Percentiles rank a stretch among this genome's conserved stretches.
Conservation (phyloP, 2,329 filamentous ascomycete genomes). For the Achaetomium macrosporum region DNA sequence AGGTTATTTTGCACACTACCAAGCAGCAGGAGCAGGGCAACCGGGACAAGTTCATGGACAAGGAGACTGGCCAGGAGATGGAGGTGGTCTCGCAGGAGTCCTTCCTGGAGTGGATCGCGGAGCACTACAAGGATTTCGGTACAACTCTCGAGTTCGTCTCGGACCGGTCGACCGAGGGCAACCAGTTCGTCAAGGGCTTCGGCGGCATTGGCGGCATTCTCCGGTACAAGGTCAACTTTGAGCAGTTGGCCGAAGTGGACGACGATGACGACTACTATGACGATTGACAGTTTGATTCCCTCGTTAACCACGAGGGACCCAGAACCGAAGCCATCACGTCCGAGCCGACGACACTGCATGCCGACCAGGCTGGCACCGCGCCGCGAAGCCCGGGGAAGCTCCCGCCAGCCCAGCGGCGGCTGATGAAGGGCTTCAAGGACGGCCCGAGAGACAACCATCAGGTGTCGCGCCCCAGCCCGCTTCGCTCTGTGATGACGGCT, state of each 20-base stretch:
- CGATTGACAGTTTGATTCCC: conserved; percentile 86
- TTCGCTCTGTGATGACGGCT: conserved; percentile 62
- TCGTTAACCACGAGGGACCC: conserved; percentile 79
- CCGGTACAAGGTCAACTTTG: conserved; percentile 99
- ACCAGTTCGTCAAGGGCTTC: conserved; percentile 99
- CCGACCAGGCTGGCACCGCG: conserved; percentile 39
- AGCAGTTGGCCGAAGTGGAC: conserved; percentile 87
- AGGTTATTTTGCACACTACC: conserved; percentile 78
- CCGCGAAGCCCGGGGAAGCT: conserved; percentile 31
- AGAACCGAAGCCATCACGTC: conserved; percentile 54
- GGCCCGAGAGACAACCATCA: conserved; percentile 42
- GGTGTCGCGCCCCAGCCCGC: conserved; percentile 59
- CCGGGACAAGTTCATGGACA: conserved; percentile 87
- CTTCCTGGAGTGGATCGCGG: conserved; percentile 99
- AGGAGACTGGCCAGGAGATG: conserved; percentile 95
- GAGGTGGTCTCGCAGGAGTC: conserved; percentile 80
- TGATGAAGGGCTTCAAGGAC: conserved; percentile 41
- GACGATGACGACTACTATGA: conserved; percentile 91
- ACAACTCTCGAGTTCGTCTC: conserved; percentile 95
- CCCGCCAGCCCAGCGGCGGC: conserved; percentile 38
- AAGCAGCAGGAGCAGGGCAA: conserved; percentile 73
- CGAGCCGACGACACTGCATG: conserved; percentile 26
- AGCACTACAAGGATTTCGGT: conserved; percentile 97
- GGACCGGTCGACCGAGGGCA: conserved; percentile 94
- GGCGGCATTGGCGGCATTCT: conserved; percentile 96